A percentile compares a stretch with the other conserved stretches of the same genome.
Conservation (phyloP, 192 early-diverging fungal genomes). For the Allomyces arbusculus region DNA sequence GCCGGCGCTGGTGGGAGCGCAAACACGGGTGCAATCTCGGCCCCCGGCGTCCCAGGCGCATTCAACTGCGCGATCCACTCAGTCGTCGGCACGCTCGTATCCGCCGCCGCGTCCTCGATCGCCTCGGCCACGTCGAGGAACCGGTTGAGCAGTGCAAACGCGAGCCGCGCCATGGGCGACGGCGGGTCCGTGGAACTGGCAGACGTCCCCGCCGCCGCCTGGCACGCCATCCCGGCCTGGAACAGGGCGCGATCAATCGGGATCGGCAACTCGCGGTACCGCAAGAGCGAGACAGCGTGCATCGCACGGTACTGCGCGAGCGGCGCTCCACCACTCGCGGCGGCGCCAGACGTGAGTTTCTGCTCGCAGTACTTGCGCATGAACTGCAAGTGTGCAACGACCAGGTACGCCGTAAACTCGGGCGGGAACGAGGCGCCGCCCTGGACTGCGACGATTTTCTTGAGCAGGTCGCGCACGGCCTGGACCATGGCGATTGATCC, state of each 20-base stretch:
- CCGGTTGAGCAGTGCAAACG: slow-evolving; percentile 44
- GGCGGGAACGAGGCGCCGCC: slow-evolving; percentile 16
- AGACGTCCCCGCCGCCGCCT: not conserved
- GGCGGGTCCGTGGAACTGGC: slow-evolving; percentile 12
- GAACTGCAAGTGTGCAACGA: slow-evolving; percentile 24
- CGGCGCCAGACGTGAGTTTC: not conserved
- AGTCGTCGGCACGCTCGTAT: not conserved
- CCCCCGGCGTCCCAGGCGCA: not conserved
- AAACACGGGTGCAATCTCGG: not conserved
- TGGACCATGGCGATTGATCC: slow-evolving; percentile 5
- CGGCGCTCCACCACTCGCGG: slow-evolving; percentile 18
- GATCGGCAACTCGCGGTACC: slow-evolving; percentile 25
- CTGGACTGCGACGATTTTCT: slow-evolving; percentile 2
- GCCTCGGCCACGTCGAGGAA: slow-evolving; percentile 36
- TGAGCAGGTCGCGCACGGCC: not conserved
- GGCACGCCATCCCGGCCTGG: slow-evolving; percentile 35
- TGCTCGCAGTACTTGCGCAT: slow-evolving; percentile 23
- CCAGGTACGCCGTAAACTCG: slow-evolving; percentile 17
- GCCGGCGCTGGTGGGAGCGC: not conserved
- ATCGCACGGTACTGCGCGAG: slow-evolving; percentile 31
- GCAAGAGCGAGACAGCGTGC: slow-evolving; percentile 23
- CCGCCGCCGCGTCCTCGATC: slow-evolving; percentile 21
- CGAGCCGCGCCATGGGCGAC: slow-evolving; percentile 34
- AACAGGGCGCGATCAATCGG: slow-evolving; percentile 30
- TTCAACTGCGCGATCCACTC: too few species aligned